Conservation (phyloP, 2,329 filamentous ascomycete genomes). For the Fusarium decemcellulare region DNA sequence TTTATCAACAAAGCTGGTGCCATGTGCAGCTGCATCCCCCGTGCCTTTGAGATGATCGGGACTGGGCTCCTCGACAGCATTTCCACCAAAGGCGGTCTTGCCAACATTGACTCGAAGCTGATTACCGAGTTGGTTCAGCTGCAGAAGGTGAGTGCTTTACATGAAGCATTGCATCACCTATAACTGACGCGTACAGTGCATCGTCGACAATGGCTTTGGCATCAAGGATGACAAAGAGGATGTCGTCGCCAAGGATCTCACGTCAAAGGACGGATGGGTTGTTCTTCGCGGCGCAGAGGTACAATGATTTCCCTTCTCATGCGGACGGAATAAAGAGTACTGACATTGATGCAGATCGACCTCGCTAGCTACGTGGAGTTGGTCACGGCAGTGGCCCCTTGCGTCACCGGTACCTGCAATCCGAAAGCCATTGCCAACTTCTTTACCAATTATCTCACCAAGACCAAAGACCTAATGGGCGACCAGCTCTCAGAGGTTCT, state of each 20-base stretch:
- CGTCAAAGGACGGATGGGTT: conserved; percentile 1
- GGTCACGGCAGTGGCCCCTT: background rate
- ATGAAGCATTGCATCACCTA: background rate
- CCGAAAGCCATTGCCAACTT: background rate
- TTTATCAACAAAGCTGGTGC: conserved; percentile 3
- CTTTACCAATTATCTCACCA: conserved; percentile 1
- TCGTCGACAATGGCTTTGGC: conserved; percentile 1
- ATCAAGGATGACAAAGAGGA: conserved; percentile 7
- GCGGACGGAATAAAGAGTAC: background rate
- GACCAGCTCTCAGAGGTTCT: background rate
- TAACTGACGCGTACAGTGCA: conserved; percentile 4
- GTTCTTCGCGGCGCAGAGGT: background rate
- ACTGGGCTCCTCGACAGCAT: background rate
- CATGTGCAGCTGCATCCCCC: conserved; percentile 8
- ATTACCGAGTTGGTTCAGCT: conserved; percentile 9
- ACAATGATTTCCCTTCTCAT: too few species aligned
- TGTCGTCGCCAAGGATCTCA: conserved; percentile 7
- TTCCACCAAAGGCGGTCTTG: background rate
- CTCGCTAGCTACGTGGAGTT: conserved; percentile 12
- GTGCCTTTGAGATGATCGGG: background rate
- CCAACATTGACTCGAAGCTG: background rate
- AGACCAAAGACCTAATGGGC: background rate
- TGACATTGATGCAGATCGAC: conserved; percentile 1
- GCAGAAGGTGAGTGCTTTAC: conserved; percentile 2
- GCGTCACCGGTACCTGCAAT: conserved; percentile 1